A percentile compares a stretch with the other conserved stretches of the same genome.
phyloP scores from a whole-genome alignment of 2,329 filamentous ascomycete species.

The Calonectria ilicicola region DNA sequence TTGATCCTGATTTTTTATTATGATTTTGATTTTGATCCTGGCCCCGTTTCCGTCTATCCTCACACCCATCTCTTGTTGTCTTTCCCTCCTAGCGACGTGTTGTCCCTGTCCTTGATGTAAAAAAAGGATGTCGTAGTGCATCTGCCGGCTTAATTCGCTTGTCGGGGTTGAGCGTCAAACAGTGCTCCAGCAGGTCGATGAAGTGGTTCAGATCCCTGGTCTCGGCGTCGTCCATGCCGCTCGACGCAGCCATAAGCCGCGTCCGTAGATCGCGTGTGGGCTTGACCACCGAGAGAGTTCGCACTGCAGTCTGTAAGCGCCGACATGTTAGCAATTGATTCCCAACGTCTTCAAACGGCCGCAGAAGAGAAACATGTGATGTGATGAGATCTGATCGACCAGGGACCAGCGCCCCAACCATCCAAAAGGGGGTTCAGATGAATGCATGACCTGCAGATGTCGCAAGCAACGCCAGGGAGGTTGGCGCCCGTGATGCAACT shows the following conservation, averaged over 20 bases:
- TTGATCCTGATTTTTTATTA: no score
- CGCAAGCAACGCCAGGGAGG: slow-evolving; percentile 20
- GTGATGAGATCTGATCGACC: slow-evolving; percentile 21
- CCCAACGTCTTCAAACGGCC: slow-evolving; percentile 2
- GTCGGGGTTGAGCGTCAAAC: slow-evolving; percentile 89
- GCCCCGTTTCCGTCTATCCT: slow-evolving; percentile 3
- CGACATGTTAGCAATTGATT: slow-evolving; percentile 35
- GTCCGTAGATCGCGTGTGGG: slow-evolving; percentile 86
- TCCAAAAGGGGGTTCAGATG: slow-evolving; percentile 12
- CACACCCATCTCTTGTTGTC: slow-evolving; percentile 10
- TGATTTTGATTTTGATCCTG: background rate
- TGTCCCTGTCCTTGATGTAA: slow-evolving; percentile 58
- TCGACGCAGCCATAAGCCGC: slow-evolving; percentile 79
- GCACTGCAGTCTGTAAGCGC: slow-evolving; percentile 69
- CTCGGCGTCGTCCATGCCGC: slow-evolving; percentile 79
- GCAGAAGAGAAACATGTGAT: background rate
- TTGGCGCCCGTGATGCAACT: background rate
- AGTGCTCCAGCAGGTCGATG: slow-evolving; percentile 88
- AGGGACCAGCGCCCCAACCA: slow-evolving; percentile 31
- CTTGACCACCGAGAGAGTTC: slow-evolving; percentile 77
- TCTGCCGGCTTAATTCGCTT: slow-evolving; percentile 90
- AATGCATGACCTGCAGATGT: slow-evolving; percentile 30
- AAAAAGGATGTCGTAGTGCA: slow-evolving; percentile 90
- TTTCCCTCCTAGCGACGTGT: slow-evolving; percentile 37
- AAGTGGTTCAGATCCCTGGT: slow-evolving; percentile 84